These are phyloP conservation scores for Monosporascus sp. DNA, from an alignment of 2,329 filamentous ascomycete genomes.

Conservation along the genomic window DNA sequence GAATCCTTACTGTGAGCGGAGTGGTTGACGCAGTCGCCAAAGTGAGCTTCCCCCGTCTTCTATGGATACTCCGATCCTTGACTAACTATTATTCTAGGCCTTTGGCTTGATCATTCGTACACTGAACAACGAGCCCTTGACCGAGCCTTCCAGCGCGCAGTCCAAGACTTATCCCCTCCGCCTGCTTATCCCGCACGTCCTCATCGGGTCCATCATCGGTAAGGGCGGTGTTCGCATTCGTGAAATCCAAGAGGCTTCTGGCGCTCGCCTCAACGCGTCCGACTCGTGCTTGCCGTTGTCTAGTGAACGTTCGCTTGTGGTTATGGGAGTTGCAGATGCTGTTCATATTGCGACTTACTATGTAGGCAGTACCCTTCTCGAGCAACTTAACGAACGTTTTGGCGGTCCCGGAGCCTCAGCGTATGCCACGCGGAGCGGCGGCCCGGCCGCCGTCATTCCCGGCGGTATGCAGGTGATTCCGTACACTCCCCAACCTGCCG, in stretches of 20 bases:
- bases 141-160: constrained; percentile 80
- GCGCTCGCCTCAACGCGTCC: constrained; percentile 91
- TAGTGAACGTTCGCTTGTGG: constrained; percentile 93
- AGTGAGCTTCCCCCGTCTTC: constrained; percentile 44
- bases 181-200: constrained; percentile 89
- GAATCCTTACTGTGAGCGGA: constrained; percentile 94
- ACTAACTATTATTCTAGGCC: constrained; percentile 49
- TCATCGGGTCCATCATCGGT: constrained; percentile 98
- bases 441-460: constrained; percentile 86
- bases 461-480: constrained; percentile 99
- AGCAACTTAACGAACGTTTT: constrained; percentile 95
- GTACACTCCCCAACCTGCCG: constrained; percentile 87
- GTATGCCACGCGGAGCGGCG: constrained; percentile 91
- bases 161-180: constrained; percentile 97
- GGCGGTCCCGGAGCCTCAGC: constrained; percentile 95
- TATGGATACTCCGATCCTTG: constrained; percentile 1
- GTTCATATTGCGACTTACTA: constrained; percentile 99
- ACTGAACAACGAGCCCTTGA: constrained; percentile 91
- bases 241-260: constrained; percentile 97
- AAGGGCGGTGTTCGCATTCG: constrained; percentile 94
- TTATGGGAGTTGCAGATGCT: constrained; percentile 95
- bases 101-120: constrained; percentile 98
- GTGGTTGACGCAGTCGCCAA: constrained; percentile 95
- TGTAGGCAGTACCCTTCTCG: constrained; percentile 92
- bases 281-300: constrained; percentile 92